Evolutionary conservation across 2,329 filamentous ascomycete genomes (phyloP), one percentile per base, ranked within the genome.

Genomic region (Ambrosiella beaveri): DNA sequence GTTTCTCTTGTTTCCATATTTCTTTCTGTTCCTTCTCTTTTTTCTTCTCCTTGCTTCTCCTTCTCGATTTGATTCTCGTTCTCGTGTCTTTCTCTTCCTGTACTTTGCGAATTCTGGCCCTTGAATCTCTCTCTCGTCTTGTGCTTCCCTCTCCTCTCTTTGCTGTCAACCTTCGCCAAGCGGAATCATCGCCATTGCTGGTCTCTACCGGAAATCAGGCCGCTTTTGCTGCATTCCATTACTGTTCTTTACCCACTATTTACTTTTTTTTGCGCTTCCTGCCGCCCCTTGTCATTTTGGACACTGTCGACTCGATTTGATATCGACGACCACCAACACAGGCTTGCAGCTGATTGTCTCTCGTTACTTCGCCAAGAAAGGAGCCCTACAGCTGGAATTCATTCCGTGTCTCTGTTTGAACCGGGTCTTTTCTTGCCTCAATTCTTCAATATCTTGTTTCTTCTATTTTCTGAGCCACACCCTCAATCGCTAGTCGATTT

Each of bases 261-360:
- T 4, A 27, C 27, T 27, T 58, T 50, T n/a, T 45, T 56, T 35
- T 54, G 41, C 47, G 57, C 15, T 54, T 51, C 52, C 3, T 51
- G 4, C 39, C 51, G 40, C 54, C 40, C 54, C 35, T 37, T 12
- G 19, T 47, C 35, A 17, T 52, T 59, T 54, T 37, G 12, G 52
- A 38, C 36, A 17, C 19, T 45, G 45, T 49, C 17, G 40, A 4
- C 38, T 59, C 57, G 57, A 40, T 59, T 59, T 59, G 57, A 59
- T 27, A 59, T 59, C 57, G 45, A 59, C 52, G 35, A 38, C 27
- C 40, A 49, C 44, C 40, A 49, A 49, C 45, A 12, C 45, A 49
- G 9, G 45, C 45, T 49, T 19, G 45, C 45, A 49, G 7, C 15
- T 49, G 45, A 49, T 19, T 49, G 8, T 49, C 45, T 49, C 17